These are phyloP conservation scores for Austroboletus festivus DNA, from an alignment of 768 basidiomycete species.

Conservation along the genomic window DNA sequence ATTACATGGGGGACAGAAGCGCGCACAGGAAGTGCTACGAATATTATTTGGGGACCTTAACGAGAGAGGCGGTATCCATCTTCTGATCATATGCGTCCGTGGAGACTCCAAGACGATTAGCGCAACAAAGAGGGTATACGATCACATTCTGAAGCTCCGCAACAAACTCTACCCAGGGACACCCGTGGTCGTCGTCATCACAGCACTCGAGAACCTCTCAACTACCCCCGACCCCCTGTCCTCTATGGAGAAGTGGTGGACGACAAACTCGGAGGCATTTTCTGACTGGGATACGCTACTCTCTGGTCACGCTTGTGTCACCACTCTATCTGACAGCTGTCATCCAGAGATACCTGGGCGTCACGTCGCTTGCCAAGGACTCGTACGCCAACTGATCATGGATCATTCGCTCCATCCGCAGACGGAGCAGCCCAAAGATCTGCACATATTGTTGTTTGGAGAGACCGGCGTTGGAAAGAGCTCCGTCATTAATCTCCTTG, in stretches of 20 bases:
- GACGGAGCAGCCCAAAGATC: constrained; percentile 16
- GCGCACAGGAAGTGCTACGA: constrained; percentile 20
- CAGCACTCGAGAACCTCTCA: background rate
- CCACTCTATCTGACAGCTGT: constrained; percentile 25
- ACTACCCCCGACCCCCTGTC: background rate
- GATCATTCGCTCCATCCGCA: constrained; percentile 14
- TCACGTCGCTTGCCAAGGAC: constrained; percentile 15
- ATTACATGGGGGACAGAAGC: constrained; percentile 17
- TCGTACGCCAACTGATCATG: constrained; percentile 18
- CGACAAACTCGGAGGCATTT: constrained; percentile 25
- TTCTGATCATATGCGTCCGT: constrained; percentile 27
- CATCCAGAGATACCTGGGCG: constrained; percentile 21
- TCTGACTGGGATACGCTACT: constrained; percentile 27
- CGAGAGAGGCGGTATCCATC: constrained; percentile 22
- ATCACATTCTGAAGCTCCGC: background rate
- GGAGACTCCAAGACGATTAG: constrained; percentile 15
- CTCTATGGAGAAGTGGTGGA: background rate
- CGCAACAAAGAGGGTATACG: background rate
- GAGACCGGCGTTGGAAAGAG: constrained; percentile 30
- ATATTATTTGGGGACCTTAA: constrained; percentile 20
- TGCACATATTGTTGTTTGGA: constrained; percentile 40
- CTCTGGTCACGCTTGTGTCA: constrained; percentile 38
- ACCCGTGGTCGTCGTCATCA: background rate
- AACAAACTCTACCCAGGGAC: background rate
- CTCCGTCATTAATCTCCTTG: constrained; percentile 29